Percentiles rank a stretch among this genome's conserved stretches.
phyloP scores from a whole-genome alignment of 2,329 filamentous ascomycete genomes.

The Cladosporium austrohemisphaericum region DNA sequence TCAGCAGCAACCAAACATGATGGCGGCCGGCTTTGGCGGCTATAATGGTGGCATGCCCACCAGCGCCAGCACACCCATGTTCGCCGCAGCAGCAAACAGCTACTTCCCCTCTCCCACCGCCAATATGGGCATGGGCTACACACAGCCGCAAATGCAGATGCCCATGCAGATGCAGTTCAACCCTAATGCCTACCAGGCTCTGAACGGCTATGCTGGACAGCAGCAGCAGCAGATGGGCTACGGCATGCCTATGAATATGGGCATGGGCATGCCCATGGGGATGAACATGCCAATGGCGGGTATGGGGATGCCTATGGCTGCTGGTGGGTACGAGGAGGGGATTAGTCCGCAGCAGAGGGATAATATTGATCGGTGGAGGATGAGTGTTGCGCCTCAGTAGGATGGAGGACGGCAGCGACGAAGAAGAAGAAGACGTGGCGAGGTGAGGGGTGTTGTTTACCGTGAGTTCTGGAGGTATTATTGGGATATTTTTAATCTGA shows the following conservation, averaged over 20 bases:
- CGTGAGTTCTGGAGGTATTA: background rate
- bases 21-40: slow-evolving; percentile 16
- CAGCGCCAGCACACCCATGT: slow-evolving; percentile 20
- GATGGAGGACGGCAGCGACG: too few relatives aligned
- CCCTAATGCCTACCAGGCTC: background rate
- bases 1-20: slow-evolving; percentile 17
- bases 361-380: slow-evolving; percentile 59
- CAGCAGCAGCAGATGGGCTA: slow-evolving; percentile 15
- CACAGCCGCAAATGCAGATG: slow-evolving; percentile 3
- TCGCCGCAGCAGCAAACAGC: slow-evolving; percentile 18
- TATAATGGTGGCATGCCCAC: slow-evolving; percentile 17
- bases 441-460: background rate
- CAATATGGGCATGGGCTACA: slow-evolving; percentile 9
- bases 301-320: slow-evolving; percentile 20
- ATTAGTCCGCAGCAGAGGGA: slow-evolving; percentile 51
- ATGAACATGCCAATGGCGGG: slow-evolving; percentile 11
- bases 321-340: slow-evolving; percentile 27
- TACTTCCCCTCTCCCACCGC: slow-evolving; percentile 29
- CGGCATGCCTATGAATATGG: slow-evolving; percentile 15
- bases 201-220: too few relatives aligned
- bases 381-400: slow-evolving; percentile 34
- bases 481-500: too few relatives aligned
- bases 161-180: slow-evolving; percentile 7
- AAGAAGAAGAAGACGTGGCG: too few relatives aligned
- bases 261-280: slow-evolving; percentile 17